phyloP scores from a whole-genome alignment of 202 grass and related monocot genomes.

The Zoysia matrella region DNA sequence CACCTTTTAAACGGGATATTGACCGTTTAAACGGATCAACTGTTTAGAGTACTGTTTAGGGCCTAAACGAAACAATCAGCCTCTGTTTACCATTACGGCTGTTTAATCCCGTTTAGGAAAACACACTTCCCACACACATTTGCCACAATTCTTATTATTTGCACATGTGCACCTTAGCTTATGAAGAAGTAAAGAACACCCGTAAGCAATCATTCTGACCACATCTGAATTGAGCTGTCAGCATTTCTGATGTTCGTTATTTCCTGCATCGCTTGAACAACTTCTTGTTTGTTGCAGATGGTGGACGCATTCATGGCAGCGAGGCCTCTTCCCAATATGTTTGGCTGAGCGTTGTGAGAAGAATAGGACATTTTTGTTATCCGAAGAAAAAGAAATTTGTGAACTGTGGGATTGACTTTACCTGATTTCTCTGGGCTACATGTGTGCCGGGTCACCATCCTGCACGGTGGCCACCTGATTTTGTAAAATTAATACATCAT shows the following conservation, averaged over 20 bases:
- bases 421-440: constrained; percentile 4
- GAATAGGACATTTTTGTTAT: background rate
- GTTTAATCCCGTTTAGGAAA: too few species aligned
- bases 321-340: too few species aligned
- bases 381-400: background rate
- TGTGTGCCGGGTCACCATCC: background rate
- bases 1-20: too few species aligned
- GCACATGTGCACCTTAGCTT: background rate
- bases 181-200: background rate
- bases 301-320: constrained; percentile 55
- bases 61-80: too few species aligned
- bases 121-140: background rate
- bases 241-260: background rate
- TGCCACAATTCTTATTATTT: background rate
- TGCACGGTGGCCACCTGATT: constrained; percentile 19
- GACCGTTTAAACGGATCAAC: too few species aligned
- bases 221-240: background rate
- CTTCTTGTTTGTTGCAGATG: constrained; percentile 57
- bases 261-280: background rate
- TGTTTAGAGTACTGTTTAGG: too few species aligned
- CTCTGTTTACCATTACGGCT: too few species aligned
- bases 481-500: constrained; percentile 15
- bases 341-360: constrained; percentile 16
- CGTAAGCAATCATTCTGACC: background rate
- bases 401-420: background rate